Conservation (phyloP, 768 basidiomycete genomes). For the Sporobolomyces phaffii region DNA sequence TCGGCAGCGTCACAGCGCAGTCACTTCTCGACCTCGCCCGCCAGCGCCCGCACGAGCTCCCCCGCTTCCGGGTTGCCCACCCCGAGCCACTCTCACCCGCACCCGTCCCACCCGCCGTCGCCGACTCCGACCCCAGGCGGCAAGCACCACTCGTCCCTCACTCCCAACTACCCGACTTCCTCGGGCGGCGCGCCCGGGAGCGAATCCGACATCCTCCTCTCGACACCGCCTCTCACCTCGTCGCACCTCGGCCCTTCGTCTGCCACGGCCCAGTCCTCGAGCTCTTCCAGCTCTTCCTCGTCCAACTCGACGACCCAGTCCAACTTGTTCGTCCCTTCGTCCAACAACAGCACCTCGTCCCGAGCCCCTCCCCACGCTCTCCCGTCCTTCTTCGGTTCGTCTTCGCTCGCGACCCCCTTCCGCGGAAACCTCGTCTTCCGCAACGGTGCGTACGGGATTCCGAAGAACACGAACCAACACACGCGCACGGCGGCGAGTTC, state of each 20-base stretch:
- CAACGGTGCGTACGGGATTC: slow-evolving; percentile 77
- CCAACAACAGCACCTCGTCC: slow-evolving; percentile 6
- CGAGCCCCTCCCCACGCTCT: slow-evolving; percentile 17
- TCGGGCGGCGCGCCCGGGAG: background rate
- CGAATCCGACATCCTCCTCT: background rate
- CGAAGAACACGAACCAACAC: slow-evolving; percentile 60
- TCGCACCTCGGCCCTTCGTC: background rate
- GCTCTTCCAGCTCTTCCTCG: background rate
- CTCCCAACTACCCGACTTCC: background rate
- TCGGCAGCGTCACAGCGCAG: too few relatives aligned
- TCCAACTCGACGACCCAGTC: slow-evolving; percentile 48
- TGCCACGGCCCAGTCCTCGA: background rate
- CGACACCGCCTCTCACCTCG: background rate
- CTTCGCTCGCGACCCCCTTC: slow-evolving; percentile 37
- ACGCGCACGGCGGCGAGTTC: slow-evolving; percentile 36
- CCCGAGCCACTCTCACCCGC: background rate
- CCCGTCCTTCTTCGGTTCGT: slow-evolving; percentile 41
- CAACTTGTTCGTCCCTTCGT: background rate
- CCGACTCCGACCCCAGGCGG: background rate
- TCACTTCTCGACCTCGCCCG: too few relatives aligned
- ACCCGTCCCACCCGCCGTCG: background rate
- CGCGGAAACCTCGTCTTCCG: slow-evolving; percentile 56
- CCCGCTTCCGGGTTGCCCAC: slow-evolving; percentile 6
- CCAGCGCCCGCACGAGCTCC: too few relatives aligned
- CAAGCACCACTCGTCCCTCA: background rate